Evolutionary conservation across 202 grass and related monocot species (phyloP).

Genomic region (Digitaria exilis): DNA sequence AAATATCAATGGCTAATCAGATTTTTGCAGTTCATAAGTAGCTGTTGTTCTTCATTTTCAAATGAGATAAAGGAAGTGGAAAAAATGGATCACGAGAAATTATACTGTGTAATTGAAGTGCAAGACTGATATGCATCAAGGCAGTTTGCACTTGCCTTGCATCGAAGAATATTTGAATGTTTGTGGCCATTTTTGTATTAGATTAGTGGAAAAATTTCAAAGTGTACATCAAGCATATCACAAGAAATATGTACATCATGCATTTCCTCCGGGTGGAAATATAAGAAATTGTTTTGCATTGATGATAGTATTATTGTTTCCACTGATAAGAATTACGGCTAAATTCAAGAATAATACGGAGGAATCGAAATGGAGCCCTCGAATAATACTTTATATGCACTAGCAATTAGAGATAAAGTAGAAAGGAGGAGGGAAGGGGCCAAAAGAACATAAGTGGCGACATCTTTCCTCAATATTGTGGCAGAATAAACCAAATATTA

Average conservation of each 20-base stretch:
- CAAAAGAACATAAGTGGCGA: not conserved
- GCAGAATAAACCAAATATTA: not conserved
- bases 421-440: not conserved
- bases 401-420: not conserved
- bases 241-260: too few species aligned
- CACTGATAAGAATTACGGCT: not conserved
- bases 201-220: not conserved
- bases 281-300: not conserved
- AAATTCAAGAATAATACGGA: not conserved
- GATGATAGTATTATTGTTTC: not conserved
- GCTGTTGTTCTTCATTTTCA: not conserved
- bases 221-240: too few species aligned
- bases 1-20: not conserved
- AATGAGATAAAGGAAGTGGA: not conserved
- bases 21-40: not conserved
- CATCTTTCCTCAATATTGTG: not conserved
- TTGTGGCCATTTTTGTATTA: not conserved
- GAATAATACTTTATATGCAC: not conserved
- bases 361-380: not conserved
- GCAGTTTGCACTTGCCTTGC: not conserved
- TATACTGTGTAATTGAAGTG: not conserved
- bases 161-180: not conserved
- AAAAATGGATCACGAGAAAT: not conserved
- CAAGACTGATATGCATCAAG: not conserved
- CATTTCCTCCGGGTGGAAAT: not conserved